Conservation (phyloP, 176 grass and related monocot species). For the Oryza nivara region DNA sequence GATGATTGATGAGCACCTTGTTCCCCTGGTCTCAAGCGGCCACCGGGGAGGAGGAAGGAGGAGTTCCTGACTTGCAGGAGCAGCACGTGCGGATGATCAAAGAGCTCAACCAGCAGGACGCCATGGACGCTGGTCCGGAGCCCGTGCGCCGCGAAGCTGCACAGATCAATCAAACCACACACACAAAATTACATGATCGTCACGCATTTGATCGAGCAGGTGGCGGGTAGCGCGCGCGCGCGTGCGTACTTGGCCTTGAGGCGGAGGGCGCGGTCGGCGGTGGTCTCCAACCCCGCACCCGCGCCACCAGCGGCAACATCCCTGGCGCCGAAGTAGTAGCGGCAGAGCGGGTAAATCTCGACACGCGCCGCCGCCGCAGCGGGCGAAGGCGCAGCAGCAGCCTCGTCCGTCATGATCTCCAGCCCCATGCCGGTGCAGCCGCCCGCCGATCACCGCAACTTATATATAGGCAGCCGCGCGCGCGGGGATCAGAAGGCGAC, state of each 20-base stretch:
- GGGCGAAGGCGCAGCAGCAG: not conserved
- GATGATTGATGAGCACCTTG: slow-evolving; percentile 33
- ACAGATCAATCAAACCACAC: not conserved
- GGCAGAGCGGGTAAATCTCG: slow-evolving; percentile 52
- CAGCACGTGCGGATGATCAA: slow-evolving; percentile 61
- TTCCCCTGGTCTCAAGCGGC: slow-evolving; percentile 56
- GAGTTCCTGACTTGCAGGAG: slow-evolving; percentile 75
- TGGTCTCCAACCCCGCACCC: slow-evolving; percentile 7
- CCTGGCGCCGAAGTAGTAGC: slow-evolving; percentile 68
- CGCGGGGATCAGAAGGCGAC: not conserved
- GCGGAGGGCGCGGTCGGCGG: slow-evolving; percentile 42
- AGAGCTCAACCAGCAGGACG: slow-evolving; percentile 66
- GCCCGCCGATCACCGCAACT: not conserved
- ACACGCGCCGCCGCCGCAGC: not conserved
- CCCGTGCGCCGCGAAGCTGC: slow-evolving; percentile 60
- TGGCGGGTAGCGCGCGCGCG: not conserved
- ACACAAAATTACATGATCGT: not conserved
- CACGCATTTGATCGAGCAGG: not conserved
- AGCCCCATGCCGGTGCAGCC: slow-evolving; percentile 35
- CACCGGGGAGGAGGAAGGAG: slow-evolving; percentile 60
- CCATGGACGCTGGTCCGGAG: slow-evolving; percentile 64
- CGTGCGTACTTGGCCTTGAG: slow-evolving; percentile 52
- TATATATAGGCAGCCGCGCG: not conserved
- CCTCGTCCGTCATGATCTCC: slow-evolving; percentile 26
- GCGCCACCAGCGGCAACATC: not conserved